A percentile compares a stretch with the other conserved stretches of the same genome.
phyloP scores from a whole-genome alignment of 2,329 filamentous ascomycete species.

The Pestalotiopsis fici region DNA sequence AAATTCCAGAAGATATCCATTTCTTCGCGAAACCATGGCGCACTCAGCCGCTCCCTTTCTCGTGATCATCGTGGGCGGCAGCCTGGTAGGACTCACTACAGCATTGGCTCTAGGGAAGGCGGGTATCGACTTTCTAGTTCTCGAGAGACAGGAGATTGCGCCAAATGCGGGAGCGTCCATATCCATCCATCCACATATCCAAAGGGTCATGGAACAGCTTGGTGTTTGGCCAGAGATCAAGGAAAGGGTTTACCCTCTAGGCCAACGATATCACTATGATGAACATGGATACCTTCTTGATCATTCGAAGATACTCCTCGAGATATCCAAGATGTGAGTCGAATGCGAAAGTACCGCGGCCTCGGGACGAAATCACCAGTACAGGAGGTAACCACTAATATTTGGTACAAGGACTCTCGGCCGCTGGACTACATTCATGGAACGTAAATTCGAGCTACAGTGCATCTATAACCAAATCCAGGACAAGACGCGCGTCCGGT shows the following conservation, averaged over 20 bases:
- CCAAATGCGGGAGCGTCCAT: not conserved
- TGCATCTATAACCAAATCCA: conserved; percentile 1
- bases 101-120: not conserved
- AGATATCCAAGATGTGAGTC: not conserved
- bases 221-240: not conserved
- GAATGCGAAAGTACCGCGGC: not conserved
- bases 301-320: not conserved
- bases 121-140: not conserved
- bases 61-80: not conserved
- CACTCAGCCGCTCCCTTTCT: not conserved
- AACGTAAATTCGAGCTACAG: not conserved
- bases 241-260: not conserved
- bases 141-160: not conserved
- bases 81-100: not conserved
- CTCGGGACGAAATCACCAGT: not conserved
- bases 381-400: not conserved
- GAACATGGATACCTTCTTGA: not conserved
- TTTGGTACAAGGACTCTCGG: not conserved
- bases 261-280: not conserved
- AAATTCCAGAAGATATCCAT: no score
- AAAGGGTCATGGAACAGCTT: not conserved
- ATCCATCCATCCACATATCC: not conserved
- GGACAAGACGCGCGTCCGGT: not conserved
- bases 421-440: not conserved
- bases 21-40: not conserved